Evolutionary conservation across 257 asterid species (phyloP).

Genomic region (Paulownia fortunei): DNA sequence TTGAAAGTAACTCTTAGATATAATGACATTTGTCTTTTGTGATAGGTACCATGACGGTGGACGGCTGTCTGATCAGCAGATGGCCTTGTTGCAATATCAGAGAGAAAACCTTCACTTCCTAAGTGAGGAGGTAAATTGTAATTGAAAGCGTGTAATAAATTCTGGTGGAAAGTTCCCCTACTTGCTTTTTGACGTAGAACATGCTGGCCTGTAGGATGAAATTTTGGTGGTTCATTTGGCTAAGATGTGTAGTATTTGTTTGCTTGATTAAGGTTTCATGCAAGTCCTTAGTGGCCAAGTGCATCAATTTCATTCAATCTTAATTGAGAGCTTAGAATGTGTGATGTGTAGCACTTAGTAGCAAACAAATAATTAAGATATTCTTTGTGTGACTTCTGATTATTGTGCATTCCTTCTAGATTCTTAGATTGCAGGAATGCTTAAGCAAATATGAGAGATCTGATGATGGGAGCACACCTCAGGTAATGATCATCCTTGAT

Average conservation of each 20-base stretch:
- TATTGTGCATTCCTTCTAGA: constrained; percentile 54
- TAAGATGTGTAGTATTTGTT: background rate
- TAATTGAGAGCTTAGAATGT: constrained; percentile 23
- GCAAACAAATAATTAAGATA: constrained; percentile 9
- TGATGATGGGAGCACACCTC: constrained; percentile 88
- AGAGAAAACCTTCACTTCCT: constrained; percentile 97
- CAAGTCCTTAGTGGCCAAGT: constrained; percentile 21
- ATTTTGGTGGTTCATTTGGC: constrained; percentile 9
- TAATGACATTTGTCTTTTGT: constrained; percentile 24
- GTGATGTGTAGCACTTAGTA: constrained; percentile 8
- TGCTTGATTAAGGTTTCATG: constrained; percentile 14
- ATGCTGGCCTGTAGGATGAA: background rate
- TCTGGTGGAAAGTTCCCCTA: constrained; percentile 17
- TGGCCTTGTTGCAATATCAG: constrained; percentile 98
- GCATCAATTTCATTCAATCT: constrained; percentile 15
- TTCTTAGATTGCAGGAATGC: constrained; percentile 91
- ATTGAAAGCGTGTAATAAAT: constrained; percentile 3
- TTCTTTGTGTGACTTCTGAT: constrained; percentile 26
- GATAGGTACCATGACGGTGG: constrained; percentile 94
- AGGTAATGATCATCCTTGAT: constrained; percentile 60
- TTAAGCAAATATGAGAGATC: constrained; percentile 91
- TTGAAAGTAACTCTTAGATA: background rate
- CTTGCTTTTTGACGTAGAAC: constrained; percentile 15
- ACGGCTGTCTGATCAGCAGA: constrained; percentile 97
- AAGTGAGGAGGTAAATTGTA: constrained; percentile 83